Conservation (phyloP, 1,284 basidiomycete species). For the Marasmius fiardii region DNA sequence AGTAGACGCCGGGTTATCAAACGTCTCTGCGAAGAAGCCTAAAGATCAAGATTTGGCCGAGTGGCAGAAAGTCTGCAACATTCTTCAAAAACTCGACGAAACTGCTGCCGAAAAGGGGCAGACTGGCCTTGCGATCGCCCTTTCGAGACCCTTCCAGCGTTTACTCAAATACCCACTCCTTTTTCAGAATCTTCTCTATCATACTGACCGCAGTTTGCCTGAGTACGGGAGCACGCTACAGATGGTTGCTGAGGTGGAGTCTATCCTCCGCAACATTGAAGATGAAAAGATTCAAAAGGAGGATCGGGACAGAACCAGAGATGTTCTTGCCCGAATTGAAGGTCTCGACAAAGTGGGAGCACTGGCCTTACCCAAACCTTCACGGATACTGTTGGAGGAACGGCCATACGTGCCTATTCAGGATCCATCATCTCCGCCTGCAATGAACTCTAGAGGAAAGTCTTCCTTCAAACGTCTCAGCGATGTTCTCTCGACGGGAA, state of each 20-base stretch:
- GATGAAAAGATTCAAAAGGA: constrained; percentile 97
- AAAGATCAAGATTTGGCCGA: constrained; percentile 78
- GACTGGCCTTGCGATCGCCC: constrained; percentile 88
- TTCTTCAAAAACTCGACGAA: constrained; percentile 75
- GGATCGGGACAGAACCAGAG: constrained; percentile 90
- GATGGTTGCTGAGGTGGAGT: constrained; percentile 97
- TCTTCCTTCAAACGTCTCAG: constrained; percentile 83
- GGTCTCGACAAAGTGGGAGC: constrained; percentile 88
- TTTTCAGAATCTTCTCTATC: constrained; percentile 95
- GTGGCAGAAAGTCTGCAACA: constrained; percentile 71
- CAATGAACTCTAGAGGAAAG: constrained; percentile 60
- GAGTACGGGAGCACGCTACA: constrained; percentile 95
- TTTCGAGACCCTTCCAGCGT: constrained; percentile 96
- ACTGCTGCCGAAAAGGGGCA: constrained; percentile 83
- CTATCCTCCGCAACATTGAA: constrained; percentile 93
- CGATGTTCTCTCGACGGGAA: constrained; percentile 71
- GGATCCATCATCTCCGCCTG: constrained; percentile 39
- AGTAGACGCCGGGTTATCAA: constrained; percentile 77
- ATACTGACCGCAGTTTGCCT: constrained; percentile 94
- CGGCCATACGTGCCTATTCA: constrained; percentile 43
- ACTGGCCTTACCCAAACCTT: constrained; percentile 86
- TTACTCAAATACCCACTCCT: constrained; percentile 95
- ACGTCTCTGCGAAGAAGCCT: constrained; percentile 65
- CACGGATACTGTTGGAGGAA: constrained; percentile 86
- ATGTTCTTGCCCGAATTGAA: constrained; percentile 94